These are phyloP conservation scores for Blastomyces silverae DNA, from an alignment of 2,329 filamentous ascomycete species.

Conservation along the genomic window DNA sequence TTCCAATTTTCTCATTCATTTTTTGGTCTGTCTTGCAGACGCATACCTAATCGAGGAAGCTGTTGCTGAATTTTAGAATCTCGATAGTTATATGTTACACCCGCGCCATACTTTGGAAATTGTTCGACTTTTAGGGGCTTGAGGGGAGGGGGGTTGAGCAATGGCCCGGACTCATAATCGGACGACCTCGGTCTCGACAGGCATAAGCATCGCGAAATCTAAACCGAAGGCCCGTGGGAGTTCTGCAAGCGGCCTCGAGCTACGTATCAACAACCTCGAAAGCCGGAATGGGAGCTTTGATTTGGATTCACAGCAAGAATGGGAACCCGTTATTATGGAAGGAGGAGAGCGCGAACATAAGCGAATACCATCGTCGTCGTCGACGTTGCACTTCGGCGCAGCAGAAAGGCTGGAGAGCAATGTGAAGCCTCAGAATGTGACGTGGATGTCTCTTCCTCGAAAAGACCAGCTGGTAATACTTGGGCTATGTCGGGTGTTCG, in stretches of 20 bases:
- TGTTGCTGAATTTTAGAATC: neutral
- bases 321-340: constrained; percentile 17
- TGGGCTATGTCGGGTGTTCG: constrained; percentile 37
- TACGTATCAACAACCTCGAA: constrained; percentile 4
- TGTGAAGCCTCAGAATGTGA: constrained; percentile 27
- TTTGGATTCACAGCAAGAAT: constrained; percentile 3
- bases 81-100: neutral
- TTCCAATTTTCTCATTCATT: neutral
- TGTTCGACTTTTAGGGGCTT: neutral
- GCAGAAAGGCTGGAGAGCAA: constrained; percentile 1
- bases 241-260: neutral
- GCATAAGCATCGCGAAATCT: constrained; percentile 3
- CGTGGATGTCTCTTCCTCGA: constrained; percentile 37
- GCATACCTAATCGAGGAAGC: neutral
- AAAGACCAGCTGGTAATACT: constrained; percentile 36
- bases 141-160: neutral
- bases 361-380: constrained; percentile 20
- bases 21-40: neutral
- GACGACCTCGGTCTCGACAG: neutral
- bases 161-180: constrained; percentile 3
- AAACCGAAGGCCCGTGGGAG: neutral
- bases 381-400: neutral
- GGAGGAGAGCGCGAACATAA: constrained; percentile 20
- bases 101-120: neutral
- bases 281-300: constrained; percentile 3